These are phyloP conservation scores for Trichomonascaceae sp. DNA, from an alignment of 1,139 yeast species.

Conservation along the genomic window DNA sequence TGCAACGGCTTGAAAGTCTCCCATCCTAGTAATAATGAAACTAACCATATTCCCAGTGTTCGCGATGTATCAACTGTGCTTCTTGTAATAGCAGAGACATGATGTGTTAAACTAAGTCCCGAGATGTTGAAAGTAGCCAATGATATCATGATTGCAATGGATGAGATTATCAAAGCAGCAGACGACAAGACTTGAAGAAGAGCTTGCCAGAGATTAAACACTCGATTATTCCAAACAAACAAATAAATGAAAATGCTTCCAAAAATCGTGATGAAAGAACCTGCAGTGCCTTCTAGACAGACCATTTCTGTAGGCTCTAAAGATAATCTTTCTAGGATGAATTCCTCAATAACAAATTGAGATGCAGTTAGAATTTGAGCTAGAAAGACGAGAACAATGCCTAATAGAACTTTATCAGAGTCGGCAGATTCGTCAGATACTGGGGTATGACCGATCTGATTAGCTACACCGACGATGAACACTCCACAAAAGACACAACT, in stretches of 20 bases:
- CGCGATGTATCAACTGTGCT: slow-evolving; percentile 77
- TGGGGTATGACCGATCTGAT: slow-evolving; percentile 12
- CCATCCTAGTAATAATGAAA: slow-evolving; percentile 76
- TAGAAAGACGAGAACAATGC: slow-evolving; percentile 51
- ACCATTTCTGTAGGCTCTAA: slow-evolving; percentile 63
- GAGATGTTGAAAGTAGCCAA: slow-evolving; percentile 69
- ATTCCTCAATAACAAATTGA: slow-evolving; percentile 77
- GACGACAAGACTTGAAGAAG: slow-evolving; percentile 43
- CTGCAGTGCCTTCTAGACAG: slow-evolving; percentile 71
- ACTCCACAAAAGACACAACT: slow-evolving; percentile 60
- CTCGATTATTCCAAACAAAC: slow-evolving; percentile 38
- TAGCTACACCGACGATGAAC: slow-evolving; percentile 61
- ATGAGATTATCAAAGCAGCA: slow-evolving; percentile 43
- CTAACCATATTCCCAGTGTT: slow-evolving; percentile 68
- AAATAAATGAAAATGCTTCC: slow-evolving; percentile 42
- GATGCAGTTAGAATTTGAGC: slow-evolving; percentile 67
- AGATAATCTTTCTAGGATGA: slow-evolving; percentile 48
- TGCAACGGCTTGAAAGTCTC: slow-evolving; percentile 60
- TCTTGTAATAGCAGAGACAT: slow-evolving; percentile 68
- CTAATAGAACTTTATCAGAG: slow-evolving; percentile 32
- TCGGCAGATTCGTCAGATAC: slow-evolving; percentile 4
- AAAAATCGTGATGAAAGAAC: slow-evolving; percentile 42
- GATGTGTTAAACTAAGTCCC: slow-evolving; percentile 64
- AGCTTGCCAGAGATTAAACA: slow-evolving; percentile 54
- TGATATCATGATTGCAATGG: slow-evolving; percentile 62